Evolutionary conservation across 164 flowering plant genomes (phyloP), one percentile per base, ranked within the genome.

Genomic region (Piper longum): DNA sequence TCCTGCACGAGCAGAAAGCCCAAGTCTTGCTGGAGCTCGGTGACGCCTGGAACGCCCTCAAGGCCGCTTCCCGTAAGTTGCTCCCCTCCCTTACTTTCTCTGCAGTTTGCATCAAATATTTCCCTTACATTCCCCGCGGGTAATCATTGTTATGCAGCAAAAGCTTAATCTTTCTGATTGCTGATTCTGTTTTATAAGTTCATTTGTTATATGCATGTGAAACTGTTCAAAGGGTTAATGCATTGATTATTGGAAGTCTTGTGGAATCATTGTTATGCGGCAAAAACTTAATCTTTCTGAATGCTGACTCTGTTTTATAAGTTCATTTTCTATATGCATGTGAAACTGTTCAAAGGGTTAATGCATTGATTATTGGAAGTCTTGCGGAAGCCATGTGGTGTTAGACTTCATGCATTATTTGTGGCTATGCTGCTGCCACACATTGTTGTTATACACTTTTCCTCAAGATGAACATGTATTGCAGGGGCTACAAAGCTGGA

Each of bases 1-100:
- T 81, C 61, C 60, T 91, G 60, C 91, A 91, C 68, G 98, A 91
- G 69, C 96, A 91, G 62, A 91, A 91, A 78, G 98, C 98, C 52
- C 98, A 91, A 75, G 80, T 87, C 69, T 75, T 91, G 54, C 90
- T 91, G 64, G 98, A 91, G 76, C 67, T 88, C 58, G 98, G 91
- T 62, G 90, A 91, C 69, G 76, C 91, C 56, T 91, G 96, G 93
- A 79, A 72, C 73, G 91, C 95, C 65, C 68, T 88, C 72, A 91
- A 80, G 77, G 87, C 95, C 57, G 95, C 92, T 69, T 74, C 82
- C 58, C 70, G 95, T 86, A 45, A 26, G 60, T 57, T 4, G 77
- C 42, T 58, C 64, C 67, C 8, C 36, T 59, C 63, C 41, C 54
- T 36, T 63, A n/a, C 55, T 52, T 43, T 9, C 41, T 26, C 36